Evolutionary conservation across 2,329 filamentous ascomycete species (phyloP).

Genomic region (Colletotrichum australisinense): DNA sequence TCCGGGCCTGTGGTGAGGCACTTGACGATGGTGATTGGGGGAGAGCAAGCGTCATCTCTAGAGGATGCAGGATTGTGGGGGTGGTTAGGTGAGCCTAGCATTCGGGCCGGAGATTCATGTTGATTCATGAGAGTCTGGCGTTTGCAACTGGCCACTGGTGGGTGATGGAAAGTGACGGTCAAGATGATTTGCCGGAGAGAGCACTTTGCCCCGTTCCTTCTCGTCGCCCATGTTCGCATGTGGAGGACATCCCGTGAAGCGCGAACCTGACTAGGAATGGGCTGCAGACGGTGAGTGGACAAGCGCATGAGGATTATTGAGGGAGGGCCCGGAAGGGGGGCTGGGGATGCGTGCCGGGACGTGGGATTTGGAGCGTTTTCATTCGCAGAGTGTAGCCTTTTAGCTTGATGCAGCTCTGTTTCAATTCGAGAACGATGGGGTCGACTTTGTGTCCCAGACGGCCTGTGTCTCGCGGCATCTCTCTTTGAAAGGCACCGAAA

Average conservation of each 20-base stretch:
- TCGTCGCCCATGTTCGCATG: constrained; percentile 18
- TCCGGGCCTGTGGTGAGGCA: constrained; percentile 5
- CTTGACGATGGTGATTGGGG: constrained; percentile 30
- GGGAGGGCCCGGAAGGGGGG: constrained; percentile 4
- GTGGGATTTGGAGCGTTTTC: constrained; percentile 18
- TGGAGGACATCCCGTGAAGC: constrained; percentile 16
- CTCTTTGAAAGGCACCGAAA: background rate
- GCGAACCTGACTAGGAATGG: constrained; percentile 17
- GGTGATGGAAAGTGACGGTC: background rate
- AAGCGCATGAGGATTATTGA: constrained; percentile 23
- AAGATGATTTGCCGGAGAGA: constrained; percentile 19
- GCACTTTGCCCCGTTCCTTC: background rate
- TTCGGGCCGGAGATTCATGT: constrained; percentile 27
- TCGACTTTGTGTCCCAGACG: constrained; percentile 18
- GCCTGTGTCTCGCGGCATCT: constrained; percentile 14
- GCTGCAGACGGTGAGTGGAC: constrained; percentile 24
- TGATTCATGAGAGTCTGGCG: constrained; percentile 16
- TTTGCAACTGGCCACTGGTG: constrained; percentile 10
- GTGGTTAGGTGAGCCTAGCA: constrained; percentile 14
- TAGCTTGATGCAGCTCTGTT: constrained; percentile 26
- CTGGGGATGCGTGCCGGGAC: constrained; percentile 21
- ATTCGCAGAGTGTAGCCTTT: constrained; percentile 16
- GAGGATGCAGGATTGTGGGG: constrained; percentile 24
- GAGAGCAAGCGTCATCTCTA: background rate
- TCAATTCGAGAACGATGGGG: constrained; percentile 25